Base-by-base conservation (phyloP, 768 basidiomycete species). In the Kwoniella botswanensis region DNA sequence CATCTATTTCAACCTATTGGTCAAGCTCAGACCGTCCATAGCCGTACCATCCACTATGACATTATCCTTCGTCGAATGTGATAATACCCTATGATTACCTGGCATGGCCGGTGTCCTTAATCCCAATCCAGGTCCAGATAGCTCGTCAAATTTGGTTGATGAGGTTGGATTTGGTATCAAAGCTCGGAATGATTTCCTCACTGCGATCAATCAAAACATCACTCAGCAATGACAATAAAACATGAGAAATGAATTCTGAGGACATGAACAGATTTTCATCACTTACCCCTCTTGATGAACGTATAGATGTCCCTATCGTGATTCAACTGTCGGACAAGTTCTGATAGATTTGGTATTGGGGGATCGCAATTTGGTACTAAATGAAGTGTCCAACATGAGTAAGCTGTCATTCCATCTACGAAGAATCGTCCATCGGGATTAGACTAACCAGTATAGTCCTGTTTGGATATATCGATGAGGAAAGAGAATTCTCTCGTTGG, bases 361-460 rank as follows among this genome's bases (percentile, higher is more conserved):
- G 93, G 93, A 9, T 89, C 90, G 6, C 89, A 89, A 24, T 91
- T 92, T n/a, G 92, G 87, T 0, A 94, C 94, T 95, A 76, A 26
- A 41, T 44, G 43, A 21, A 50, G 29, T 13, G 43, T 60, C 12
- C 26, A 24, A 57, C 63, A n/a, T 70, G 68, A 71, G 71, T 55
- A 17, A 13, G 18, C 13, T 18, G 46, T 50, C 46, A 41, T 35
- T 6, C 35, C 35, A 35, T 35, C 35, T 35, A 35, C 35, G 35
- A 35, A 35, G 35, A 35, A 35, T 35, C 7, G 35, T 35, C 35
- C 35, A 7, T 35, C 41, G 43, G 61, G 42, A 57, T 58, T 9
- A 61, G 42, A 75, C 87, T 44, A 56, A 93, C 93, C 91, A 86
- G 88, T 88, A 76, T 92, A 93, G 2, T 84, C 84, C 26, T 85